Base-by-base conservation (phyloP, 2,329 filamentous ascomycete species). In the Amauroascus verrucosus region DNA sequence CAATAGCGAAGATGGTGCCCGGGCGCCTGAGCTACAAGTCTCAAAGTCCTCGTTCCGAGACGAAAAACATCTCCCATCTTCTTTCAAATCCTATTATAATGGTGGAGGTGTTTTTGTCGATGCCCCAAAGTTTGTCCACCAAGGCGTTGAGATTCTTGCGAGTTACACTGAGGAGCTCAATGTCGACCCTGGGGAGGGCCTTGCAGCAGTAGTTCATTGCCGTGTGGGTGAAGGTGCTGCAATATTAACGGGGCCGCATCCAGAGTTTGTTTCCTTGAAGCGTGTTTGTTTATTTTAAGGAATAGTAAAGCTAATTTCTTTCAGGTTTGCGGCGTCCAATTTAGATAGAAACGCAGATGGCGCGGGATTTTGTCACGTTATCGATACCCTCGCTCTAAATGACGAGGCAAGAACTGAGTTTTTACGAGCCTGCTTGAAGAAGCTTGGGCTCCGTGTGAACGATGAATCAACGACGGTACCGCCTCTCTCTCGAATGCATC, bases 81-180 rank as follows among this genome's bases (percentile, higher is more conserved):
- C 75, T 1, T 87, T 95, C 56, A 75, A 77, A 51, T 84, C 82
- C 13, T 98, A 98, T 65, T 96, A 91, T 68, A 98, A 98, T 61
- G 93, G 93, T 0, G 93, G 93, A 0, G 90, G 93, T 2, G 82
- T 95, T 1, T 98, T 97, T 71, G 87, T 95, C 1, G 84, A 93
- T 69, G 84, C 86, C 1, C 76, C 77, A 2, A 79, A 77, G 43
- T 75, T 81, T 53, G 72, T 75, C 53, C 76, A 78, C 28, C 72
- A 77, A 58, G 85, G 84, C 1, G 81, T 96, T 0, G 82, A 96
- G 67, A 77, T 95, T 6, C 73, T 98, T 22, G 93, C 91, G 1
- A 85, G 77, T 55, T 98, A 93, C 65, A 77, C 77, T 0, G 84
- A 88, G 33, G 74, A 84, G 13, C 68, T 95, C 11, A 81, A 85